Evolutionary conservation across 352 stramenopile species (phyloP), one percentile per base, ranked within the genome.

Genomic region (Pythium oligandrum): DNA sequence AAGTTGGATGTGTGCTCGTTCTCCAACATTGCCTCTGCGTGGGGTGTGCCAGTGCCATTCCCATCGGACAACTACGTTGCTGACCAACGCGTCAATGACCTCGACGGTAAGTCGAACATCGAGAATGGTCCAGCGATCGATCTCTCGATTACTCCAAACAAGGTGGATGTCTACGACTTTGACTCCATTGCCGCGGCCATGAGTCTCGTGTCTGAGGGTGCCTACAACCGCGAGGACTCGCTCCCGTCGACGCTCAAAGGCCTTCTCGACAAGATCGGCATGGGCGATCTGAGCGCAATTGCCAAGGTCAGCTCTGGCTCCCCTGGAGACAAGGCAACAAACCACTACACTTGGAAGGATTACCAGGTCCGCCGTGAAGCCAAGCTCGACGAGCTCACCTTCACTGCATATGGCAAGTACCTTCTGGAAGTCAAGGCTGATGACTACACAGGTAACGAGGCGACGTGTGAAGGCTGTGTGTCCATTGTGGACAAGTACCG

Each of bases 391-490:
- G 52, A 52, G 7, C 51, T 90, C 7, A 48, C 48, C 37, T 77
- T 85, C 48, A 52, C 53, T 0, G 55, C 59, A 1, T 85, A 76
- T 34, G 76, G 78, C 39, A 81, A 83, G 53, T 90, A 86, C 59
- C 36, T 63, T 1, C 63, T 90, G 34, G 46, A 61, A n/a, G 38
- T 88, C n/a, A 57, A 63, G 7, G 76, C 76, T 4, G 66, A 68
- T 45, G 76, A 90, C 55, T 86, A 84, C 53, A 68, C 55, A 11
- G 60, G 39, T 0, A 50, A 64, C 2, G 61, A 45, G 4, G 54
- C 75, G 2, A 68, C 55, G 44, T 90, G 76, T 50, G 43, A 57
- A 4, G 79, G 74, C 3, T 90, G 79, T 42, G 51, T 90, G 4
- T 60, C 71, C 0, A 70, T 90, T 17, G 61, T 83, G 3, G 79